Evolutionary conservation across 495 filamentous ascomycete species (phyloP).

Genomic region (Penicillium fimorum): DNA sequence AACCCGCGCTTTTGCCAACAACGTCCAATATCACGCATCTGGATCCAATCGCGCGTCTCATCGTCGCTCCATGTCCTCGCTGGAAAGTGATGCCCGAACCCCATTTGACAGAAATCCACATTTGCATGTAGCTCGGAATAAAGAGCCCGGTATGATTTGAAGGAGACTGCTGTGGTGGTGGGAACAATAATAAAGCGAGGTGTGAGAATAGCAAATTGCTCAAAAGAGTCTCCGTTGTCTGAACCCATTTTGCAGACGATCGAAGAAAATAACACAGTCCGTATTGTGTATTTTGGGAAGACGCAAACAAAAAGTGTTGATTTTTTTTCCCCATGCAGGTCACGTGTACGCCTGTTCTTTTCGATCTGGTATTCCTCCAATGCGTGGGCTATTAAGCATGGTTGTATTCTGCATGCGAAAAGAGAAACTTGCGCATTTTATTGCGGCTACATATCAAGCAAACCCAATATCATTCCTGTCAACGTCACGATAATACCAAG

Average conservation of each 20-base stretch:
- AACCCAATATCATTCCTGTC: too few relatives aligned
- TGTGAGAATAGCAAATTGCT: conserved; percentile 21
- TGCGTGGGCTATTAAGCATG: too few relatives aligned
- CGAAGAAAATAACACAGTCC: too few relatives aligned
- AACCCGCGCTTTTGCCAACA: conserved; percentile 19
- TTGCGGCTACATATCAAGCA: too few relatives aligned
- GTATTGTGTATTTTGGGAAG: not conserved
- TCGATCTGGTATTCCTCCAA: too few relatives aligned
- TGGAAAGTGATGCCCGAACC: conserved; percentile 21
- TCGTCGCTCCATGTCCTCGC: conserved; percentile 22
- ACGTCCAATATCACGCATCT: conserved; percentile 24
- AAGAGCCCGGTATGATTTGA: conserved; percentile 19
- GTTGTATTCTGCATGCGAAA: too few relatives aligned
- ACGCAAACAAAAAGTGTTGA: too few relatives aligned
- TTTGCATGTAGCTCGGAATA: conserved; percentile 24
- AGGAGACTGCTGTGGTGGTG: conserved; percentile 21
- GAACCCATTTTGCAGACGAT: not conserved
- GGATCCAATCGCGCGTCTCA: conserved; percentile 21
- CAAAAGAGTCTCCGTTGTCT: not conserved
- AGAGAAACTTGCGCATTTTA: too few relatives aligned
- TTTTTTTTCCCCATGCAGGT: too few relatives aligned
- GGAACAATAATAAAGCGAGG: conserved; percentile 24
- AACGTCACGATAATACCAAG: too few relatives aligned
- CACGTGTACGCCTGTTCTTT: too few relatives aligned
- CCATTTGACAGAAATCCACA: conserved; percentile 25